Percentiles rank a stretch among this genome's conserved stretches.
Conservation (phyloP, 129 eudicot genomes). For the Oenanthe sinensis region DNA sequence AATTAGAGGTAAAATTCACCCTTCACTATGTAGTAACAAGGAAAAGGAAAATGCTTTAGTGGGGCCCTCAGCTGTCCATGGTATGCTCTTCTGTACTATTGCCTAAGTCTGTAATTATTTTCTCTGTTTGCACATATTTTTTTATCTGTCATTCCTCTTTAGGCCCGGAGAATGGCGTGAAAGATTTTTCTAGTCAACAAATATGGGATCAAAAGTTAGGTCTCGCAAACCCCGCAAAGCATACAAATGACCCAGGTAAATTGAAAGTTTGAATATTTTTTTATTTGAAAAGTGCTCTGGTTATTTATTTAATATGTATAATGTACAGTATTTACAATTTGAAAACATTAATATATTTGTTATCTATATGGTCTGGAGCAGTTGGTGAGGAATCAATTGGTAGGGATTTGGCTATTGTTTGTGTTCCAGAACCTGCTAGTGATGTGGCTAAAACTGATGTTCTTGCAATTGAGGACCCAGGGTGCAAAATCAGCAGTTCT, state of each 20-base stretch:
- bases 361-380: constrained; percentile 5
- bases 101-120: not conserved
- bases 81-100: constrained; percentile 5
- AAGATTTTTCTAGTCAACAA: constrained; percentile 4
- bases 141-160: not conserved
- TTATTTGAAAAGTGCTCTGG: not conserved
- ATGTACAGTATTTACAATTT: not conserved
- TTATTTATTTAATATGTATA: not conserved
- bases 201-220: not conserved
- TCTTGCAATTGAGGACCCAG: constrained; percentile 7
- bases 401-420: constrained; percentile 2
- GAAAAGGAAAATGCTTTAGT: constrained; percentile 8
- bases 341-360: not conserved
- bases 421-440: constrained; percentile 2
- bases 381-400: constrained; percentile 10
- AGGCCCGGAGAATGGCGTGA: constrained; percentile 17
- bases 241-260: constrained; percentile 21
- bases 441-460: constrained; percentile 6
- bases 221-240: constrained; percentile 7
- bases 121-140: not conserved
- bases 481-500: not conserved
- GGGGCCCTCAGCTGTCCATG: constrained; percentile 10
- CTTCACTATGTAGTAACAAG: not conserved
- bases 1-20: not conserved
- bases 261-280: not conserved